These are phyloP conservation scores for Suhomyces canberraensis DNA, from an alignment of 805 yeast species.

Conservation along the genomic window DNA sequence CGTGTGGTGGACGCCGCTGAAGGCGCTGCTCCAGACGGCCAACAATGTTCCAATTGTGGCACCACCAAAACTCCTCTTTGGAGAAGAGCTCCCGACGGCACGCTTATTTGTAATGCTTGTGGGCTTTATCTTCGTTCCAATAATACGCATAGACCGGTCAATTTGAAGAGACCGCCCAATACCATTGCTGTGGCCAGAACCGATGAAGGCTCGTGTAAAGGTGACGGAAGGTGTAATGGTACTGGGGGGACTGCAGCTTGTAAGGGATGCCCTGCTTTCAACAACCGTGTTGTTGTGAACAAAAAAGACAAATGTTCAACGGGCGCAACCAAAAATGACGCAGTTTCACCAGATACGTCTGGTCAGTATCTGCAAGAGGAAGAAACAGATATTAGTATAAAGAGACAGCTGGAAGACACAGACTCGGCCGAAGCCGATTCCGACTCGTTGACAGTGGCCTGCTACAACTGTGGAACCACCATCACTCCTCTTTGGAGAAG, in stretches of 20 bases:
- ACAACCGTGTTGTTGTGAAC: conserved; percentile 58
- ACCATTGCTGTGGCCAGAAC: conserved; percentile 39
- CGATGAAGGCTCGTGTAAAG: conserved; percentile 62
- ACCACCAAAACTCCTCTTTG: conserved; percentile 57
- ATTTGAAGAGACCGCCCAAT: conserved; percentile 57
- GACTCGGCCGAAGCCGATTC: conserved; percentile 18
- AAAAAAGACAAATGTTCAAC: conserved; percentile 10
- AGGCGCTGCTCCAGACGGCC: conserved; percentile 25
- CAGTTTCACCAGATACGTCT: conserved; percentile 2
- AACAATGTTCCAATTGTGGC: conserved; percentile 53
- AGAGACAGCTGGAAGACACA: background rate
- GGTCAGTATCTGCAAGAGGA: conserved; percentile 4
- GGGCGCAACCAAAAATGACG: background rate
- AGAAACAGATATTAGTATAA: background rate
- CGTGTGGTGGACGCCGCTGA: background rate
- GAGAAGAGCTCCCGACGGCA: conserved; percentile 57
- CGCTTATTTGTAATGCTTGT: conserved; percentile 57
- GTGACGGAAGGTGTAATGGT: conserved; percentile 81
- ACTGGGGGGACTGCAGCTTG: conserved; percentile 83
- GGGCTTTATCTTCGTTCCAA: conserved; percentile 59
- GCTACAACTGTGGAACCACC: conserved; percentile 80
- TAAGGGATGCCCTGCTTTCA: conserved; percentile 78
- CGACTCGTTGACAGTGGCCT: conserved; percentile 62
- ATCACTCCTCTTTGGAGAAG: conserved; percentile 87
- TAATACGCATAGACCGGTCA: conserved; percentile 62